Base-by-base conservation (phyloP, 2,329 filamentous ascomycete species). In the Endoconidiophora laricicola region DNA sequence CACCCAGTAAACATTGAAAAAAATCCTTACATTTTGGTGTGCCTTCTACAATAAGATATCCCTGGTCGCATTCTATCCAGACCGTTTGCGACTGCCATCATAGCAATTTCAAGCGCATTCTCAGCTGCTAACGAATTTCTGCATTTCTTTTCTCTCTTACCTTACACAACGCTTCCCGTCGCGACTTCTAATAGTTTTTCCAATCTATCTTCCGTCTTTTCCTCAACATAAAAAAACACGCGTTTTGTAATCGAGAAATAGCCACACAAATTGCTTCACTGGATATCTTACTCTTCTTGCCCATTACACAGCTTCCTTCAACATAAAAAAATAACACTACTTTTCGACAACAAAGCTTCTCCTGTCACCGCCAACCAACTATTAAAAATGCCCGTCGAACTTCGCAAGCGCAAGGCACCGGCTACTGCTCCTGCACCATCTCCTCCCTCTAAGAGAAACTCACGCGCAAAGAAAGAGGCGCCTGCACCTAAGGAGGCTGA, bases 381-480 rank as follows among this genome's bases (percentile, higher is more conserved):
- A 55, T 22, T 52, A 57, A 62, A 54, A 49, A 78, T 79, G 76
- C 71, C 73, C 55, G 68, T 72, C 57, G 72, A 72, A 59, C 67
- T 79, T 41, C 70, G 76, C 64, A 78, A 79, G 66, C 74, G 76
- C 67, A 78, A 78, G 64, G 72, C 73, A 56, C 69, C 69, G 48
- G 67, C 66, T 58, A 63, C 68, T 52, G 63, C 66, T 23, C 63
- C 69, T 23, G 61, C 66, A 48, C 65, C 69, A 54, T 66, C 70
- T 55, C 65, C 70, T 14, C 65, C 69, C 20, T 59, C 60, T 54
- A 56, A 56, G 41, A 45, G 57, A 18, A 54, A 61, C 49, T 63
- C 63, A 56, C 60, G 60, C 49, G 56, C 63, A 16, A 56, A 63
- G 47, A 61, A 65, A 54, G 63, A 65, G 55, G 54, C 60, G 24